Conservation (phyloP, 257 asterid species). For the Schizonepeta tenuifolia region DNA sequence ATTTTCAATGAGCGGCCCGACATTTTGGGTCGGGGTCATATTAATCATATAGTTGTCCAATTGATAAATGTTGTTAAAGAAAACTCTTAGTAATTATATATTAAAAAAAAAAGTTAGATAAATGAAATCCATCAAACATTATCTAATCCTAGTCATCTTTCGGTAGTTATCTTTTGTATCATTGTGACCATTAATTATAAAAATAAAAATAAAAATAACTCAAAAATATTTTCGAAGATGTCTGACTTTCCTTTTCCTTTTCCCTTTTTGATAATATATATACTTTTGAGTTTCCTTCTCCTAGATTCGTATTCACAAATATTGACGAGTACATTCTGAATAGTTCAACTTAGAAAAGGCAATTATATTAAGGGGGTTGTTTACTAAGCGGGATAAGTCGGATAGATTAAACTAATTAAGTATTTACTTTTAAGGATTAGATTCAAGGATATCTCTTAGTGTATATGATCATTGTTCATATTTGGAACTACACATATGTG, state of each 20-base stretch:
- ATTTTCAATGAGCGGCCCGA: background rate
- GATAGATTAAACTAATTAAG: too few species aligned
- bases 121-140: background rate
- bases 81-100: background rate
- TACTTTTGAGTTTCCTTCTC: background rate
- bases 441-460: too few species aligned
- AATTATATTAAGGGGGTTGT: too few species aligned
- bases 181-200: too few species aligned
- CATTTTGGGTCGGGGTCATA: background rate
- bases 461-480: too few species aligned
- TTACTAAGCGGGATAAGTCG: too few species aligned
- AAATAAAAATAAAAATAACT: too few species aligned
- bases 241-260: background rate
- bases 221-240: background rate
- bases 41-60: background rate
- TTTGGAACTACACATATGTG: too few species aligned
- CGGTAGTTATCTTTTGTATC: background rate
- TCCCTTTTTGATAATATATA: background rate
- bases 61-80: background rate
- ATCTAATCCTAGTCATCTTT: conserved; percentile 3
- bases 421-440: too few species aligned
- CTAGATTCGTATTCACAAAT: background rate
- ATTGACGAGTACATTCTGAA: background rate
- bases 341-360: too few species aligned
- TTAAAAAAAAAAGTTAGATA: background rate